Evolutionary conservation across 2,329 filamentous ascomycete genomes (phyloP), one percentile per base, ranked within the genome.

Genomic region (Epichloe uncinata): DNA sequence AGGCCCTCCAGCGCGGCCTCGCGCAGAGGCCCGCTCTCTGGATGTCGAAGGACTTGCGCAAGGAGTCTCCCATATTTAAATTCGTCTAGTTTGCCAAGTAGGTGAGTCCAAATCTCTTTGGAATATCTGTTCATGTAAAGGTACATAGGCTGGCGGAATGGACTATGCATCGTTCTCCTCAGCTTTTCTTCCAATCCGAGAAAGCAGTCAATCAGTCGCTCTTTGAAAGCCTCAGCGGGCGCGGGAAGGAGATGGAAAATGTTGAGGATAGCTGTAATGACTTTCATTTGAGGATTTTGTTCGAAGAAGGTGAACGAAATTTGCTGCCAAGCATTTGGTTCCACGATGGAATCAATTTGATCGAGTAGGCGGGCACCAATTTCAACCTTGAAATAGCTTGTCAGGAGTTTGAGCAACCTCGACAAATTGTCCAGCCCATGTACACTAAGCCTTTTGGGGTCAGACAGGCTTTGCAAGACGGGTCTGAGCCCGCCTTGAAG

Each of bases 321-420:
- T 60, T 90, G 87, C 63, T 97, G 90, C 56, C 97, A 71, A 13
- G 81, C 77, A 47, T 73, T 76, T 3, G 86, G 78, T 52, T 96
- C 89, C 1, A 91, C 90, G 55, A 98, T 89, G 11, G 84, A 79
- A 62, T 91, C 91, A 67, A 96, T 85, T 60, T 98, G 93, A 55
- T 97, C 91, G 9, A 99, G 74, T n/a, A 99, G 70, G 22, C 93
- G 81, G 20, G 87, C 80, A 6, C 93, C 94, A 49, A 99, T 98
- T 63, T 98, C 93, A 1, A 97, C 90, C 68, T 98, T 99, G 69
- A 99, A 99, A 65, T 98, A 98, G 52, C 93, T 97, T 0, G 91
- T 98, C 16, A 99, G 73, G 2, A 99, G 74, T 55, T 93, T 91
- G 53, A 99, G 69, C 2, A 99, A 74, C 38, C 91, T 82, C 16